Conservation (phyloP, 345 rosid species). For the Balakata baccata region DNA sequence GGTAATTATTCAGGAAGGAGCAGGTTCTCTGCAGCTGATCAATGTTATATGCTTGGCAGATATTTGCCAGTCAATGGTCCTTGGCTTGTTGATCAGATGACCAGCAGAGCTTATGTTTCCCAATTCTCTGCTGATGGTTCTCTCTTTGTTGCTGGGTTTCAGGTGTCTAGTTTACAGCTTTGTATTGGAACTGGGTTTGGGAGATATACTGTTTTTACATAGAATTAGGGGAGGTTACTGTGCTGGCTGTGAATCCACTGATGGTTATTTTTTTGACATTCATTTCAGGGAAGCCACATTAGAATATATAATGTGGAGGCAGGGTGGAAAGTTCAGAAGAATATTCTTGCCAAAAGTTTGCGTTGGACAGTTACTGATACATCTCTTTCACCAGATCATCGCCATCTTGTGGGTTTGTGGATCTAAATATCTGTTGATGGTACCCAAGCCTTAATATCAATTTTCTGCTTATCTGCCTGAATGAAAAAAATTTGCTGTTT, state of each 20-base stretch:
- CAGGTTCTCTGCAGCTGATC: constrained; percentile 76
- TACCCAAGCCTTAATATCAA: neutral
- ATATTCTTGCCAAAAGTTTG: constrained; percentile 69
- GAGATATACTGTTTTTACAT: neutral
- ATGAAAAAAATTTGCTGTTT: constrained; percentile 20
- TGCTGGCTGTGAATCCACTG: constrained; percentile 14
- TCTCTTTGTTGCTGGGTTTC: constrained; percentile 82
- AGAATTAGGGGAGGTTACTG: neutral
- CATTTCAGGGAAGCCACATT: constrained; percentile 76
- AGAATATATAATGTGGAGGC: constrained; percentile 70
- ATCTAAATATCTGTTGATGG: constrained; percentile 12
- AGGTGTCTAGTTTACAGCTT: constrained; percentile 43
- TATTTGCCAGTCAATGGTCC: constrained; percentile 85
- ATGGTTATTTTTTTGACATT: neutral
- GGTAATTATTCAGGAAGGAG: constrained; percentile 77
- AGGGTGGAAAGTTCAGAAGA: constrained; percentile 82
- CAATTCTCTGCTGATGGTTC: constrained; percentile 92
- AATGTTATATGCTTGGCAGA: constrained; percentile 73
- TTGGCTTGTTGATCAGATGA: constrained; percentile 70
- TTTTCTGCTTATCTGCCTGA: neutral
- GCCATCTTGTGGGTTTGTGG: constrained; percentile 56
- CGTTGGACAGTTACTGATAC: constrained; percentile 96
- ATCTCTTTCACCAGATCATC: constrained; percentile 83
- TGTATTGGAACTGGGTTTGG: constrained; percentile 7
- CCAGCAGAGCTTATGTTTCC: constrained; percentile 79